Base-by-base conservation (phyloP, 768 basidiomycete species). In the Boletus sp. region DNA sequence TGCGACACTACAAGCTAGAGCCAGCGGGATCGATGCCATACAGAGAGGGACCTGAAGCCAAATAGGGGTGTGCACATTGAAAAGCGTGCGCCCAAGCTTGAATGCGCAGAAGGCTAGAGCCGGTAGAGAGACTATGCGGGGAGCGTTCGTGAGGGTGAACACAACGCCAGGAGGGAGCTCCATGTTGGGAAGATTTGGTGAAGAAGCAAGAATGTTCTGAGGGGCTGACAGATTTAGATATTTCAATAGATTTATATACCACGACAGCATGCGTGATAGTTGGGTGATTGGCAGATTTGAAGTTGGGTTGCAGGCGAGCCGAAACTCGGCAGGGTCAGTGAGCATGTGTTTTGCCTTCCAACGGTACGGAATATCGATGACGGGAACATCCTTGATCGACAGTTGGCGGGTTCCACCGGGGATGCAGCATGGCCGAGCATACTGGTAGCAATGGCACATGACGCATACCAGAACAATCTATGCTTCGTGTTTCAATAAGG, bases 141-240 rank as follows among this genome's bases (percentile, higher is more conserved):
- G 70, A 11, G 70, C 57, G n/a, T 66, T 65, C 34, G 54, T 50
- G 15, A 61, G 23, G 43, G 72, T 46, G 45, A 66, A 69, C 15
- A 62, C 53, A 38, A 70, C 59, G 32, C 74, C 72, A 8, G 74
- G 74, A 6, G 74, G 71, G 1, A 74, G 60, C n/a, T 58, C 52
- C 67, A 70, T 71, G 51, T 35, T 37, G 50, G n/a, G 11, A 23
- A 19, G 41, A 40, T 47, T 55, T 30, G 34, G 13, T 33, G 25
- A 14, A 32, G 34, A 39, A 25, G 39, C 6, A 39, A 14, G 21
- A 29, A 21, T 34, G 14, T 29, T 46, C 32, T 14, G 50, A 46
- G 57, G 38, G 42, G 38, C 17, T 30, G 45, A 32, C 19, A 10
- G 17, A 15, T 54, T 38, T 54, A 32, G 32, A 45, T n/a, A 39